Base-by-base conservation (phyloP, 495 filamentous ascomycete genomes). In the Hapsidospora chrysogenum region DNA sequence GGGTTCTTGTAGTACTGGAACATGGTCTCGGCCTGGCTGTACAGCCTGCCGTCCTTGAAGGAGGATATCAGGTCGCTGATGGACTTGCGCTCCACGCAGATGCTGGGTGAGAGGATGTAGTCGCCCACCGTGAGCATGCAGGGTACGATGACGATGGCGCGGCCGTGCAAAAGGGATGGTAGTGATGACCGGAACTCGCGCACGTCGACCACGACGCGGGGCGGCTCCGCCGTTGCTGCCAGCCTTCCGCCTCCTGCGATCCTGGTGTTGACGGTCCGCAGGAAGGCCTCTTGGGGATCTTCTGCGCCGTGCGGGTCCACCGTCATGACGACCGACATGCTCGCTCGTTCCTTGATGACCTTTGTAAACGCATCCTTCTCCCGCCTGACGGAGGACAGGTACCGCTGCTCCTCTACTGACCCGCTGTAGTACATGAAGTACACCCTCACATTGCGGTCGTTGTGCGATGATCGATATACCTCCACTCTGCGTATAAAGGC, bases 71-170 rank as follows among this genome's bases (percentile, higher is more conserved):
- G 59, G 56, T 97, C 89, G 40, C 74, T 74, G 45, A 97, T 66
- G 15, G 80, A 85, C 57, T 97, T 97, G 25, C 89, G 81, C 60
- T 97, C 89, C 17, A 97, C 68, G 55, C 85, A 93, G 40, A 96
- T 89, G 43, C 70, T 64, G 9, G 87, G 89, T 4, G 77, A 83
- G 20, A 96, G 68, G 43, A 96, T 76, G 59, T 97, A 97, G 60
- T 97, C 89, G 38, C 87, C 89, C 0, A 97, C 92, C 9, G 89
- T 97, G 33, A 97, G 63, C 68, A 86, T 87, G 57, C 85, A 93
- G 14, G 89, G 92, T 0, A 95, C 74, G 27, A 95, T 73, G 28
- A 81, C 56, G 59, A 89, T 83, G 44, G 70, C 78, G 31, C 80
- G 76, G 13, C 80, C 92, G 52, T 97, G 87, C 1, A 96, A 64